Base-by-base conservation (phyloP, 805 yeast species). In the Metschnikowia picachoensis region DNA sequence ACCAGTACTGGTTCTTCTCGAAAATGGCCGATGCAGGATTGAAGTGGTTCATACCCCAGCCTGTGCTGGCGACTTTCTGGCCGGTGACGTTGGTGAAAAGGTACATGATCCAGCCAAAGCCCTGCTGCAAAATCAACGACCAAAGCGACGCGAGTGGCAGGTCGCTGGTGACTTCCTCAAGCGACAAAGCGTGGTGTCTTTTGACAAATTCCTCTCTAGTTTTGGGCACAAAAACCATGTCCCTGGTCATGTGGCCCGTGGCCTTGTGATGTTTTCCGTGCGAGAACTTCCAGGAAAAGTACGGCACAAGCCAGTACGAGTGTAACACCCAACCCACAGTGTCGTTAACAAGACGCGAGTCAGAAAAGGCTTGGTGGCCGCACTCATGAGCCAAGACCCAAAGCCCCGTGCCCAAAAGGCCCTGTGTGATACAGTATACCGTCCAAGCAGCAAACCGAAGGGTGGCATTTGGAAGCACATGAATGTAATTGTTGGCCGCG, bases 371-470 rank as follows among this genome's bases (percentile, higher is more conserved):
- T 57, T 81, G 85, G 65, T 87, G 96, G 50, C 96, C 96, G 73
- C 96, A 87, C 67, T 87, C 96, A 67, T 87, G 96, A 43, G 95
- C 94, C 69, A 87, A 61, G 41, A 87, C 85, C 95, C 95, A 87
- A 40, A 83, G 44, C 39, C 95, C 95, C 29, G 90, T 83, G 48
- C 83, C 82, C 49, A 85, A 78, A 45, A 87, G 68, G 28, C 92
- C 89, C 57, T 79, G 78, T 37, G 68, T 60, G 44, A 74, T 60
- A 15, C 80, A 65, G 60, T 85, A 82, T 14, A 61, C 65, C 34
- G 73, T 53, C 92, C 94, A 87, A 39, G 78, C 76, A 8, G 68
- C 61, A 47, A 76, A 75, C 52, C 94, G 76, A 7, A 73, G 58
- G 11, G 62, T 52, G 10, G 44, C 35, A 30, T 52, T 34, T 11